Base-by-base conservation (phyloP, 129 eudicot genomes). In the Chrysanthemum lavandulifolium region DNA sequence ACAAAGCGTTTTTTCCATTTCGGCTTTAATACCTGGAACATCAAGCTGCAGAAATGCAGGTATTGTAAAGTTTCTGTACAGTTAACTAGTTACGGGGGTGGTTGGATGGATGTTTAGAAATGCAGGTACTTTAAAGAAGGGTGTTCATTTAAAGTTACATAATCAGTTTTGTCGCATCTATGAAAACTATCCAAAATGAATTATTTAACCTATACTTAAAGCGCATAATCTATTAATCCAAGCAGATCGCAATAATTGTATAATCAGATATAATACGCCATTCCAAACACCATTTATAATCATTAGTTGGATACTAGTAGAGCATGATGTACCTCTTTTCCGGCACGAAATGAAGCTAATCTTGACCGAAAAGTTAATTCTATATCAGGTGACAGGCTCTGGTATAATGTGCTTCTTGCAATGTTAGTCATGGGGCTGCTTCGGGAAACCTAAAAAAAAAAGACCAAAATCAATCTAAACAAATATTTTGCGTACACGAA, bases 1-100 rank as follows among this genome's bases (percentile, higher is more conserved):
- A n/a, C 83, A 82, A 56, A 92, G 74, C 4, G 85, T 89, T 82
- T 85, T 87, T 79, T 92, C 98, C 85, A 89, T 92, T 80, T 89
- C 96, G 1, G 88, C 86, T 82, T 89, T 85, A 36, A 92, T 87
- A 31, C 81, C 85, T 66, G 85, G 65, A 58, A 87, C 73, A 13
- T 80, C 89, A 12, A 92, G 78, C 96, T 92, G 84, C 73, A 74
- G 60, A 75, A 54, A 73, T 6, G 21, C 61, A 76, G 6, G 7
- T 49, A 66, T 14, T 48, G 23, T 60, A 48, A 18, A 11, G 7
- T 72, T 64, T 23, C 48, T 12, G 68, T 51, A 72, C 13, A n/a
- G 47, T 40, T 21, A 59, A 40, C n/a, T 7, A 7, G 33, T 56
- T 56, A 10, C 11, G 25, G 8, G 57, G 56, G 0, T 3, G 65